Conservation (phyloP, 2,329 filamentous ascomycete species). For the Coniella vitis region DNA sequence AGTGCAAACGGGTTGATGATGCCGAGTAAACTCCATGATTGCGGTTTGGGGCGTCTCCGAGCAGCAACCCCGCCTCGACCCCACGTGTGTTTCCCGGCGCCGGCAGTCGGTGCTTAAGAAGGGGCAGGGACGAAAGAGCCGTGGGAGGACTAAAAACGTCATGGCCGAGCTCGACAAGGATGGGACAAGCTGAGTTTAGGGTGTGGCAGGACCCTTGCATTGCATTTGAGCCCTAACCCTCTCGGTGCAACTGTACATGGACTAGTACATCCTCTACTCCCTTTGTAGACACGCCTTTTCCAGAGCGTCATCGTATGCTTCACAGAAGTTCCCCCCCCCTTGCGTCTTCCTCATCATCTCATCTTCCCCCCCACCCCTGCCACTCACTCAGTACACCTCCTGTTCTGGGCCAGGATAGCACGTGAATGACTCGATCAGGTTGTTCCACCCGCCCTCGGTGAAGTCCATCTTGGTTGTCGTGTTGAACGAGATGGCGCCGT, state of each 20-base stretch:
- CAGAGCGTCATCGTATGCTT: neutral
- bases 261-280: neutral
- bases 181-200: too few relatives aligned
- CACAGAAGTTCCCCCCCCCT: neutral
- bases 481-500: slow-evolving; percentile 39
- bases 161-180: too few relatives aligned
- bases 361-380: too few relatives aligned
- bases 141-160: too few relatives aligned
- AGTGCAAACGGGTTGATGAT: neutral
- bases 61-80: neutral
- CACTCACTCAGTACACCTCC: neutral
- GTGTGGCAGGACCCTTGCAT: neutral
- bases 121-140: too few relatives aligned
- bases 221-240: neutral
- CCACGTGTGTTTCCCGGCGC: slow-evolving; percentile 28
- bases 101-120: too few relatives aligned
- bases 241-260: neutral
- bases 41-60: neutral
- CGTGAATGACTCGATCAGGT: slow-evolving; percentile 29
- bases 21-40: slow-evolving; percentile 17
- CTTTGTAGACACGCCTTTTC: neutral
- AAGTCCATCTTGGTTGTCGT: slow-evolving; percentile 43
- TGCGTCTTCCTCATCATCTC: neutral
- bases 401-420: slow-evolving; percentile 22
- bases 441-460: slow-evolving; percentile 36